Conservation (phyloP, 192 early-diverging fungal genomes). For the Coemansia erecta region DNA sequence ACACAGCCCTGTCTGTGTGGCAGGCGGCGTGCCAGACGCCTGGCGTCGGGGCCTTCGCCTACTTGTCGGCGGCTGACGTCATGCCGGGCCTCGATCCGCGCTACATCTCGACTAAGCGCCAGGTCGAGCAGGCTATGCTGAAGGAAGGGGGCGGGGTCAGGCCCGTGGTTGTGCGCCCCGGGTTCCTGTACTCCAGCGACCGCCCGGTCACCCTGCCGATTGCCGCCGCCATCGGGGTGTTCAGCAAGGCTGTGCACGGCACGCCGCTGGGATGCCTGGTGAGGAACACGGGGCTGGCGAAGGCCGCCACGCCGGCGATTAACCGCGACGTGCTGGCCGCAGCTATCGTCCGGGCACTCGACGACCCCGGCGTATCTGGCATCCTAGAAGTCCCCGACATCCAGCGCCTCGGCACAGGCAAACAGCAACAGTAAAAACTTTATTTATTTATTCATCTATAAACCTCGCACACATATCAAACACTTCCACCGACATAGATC, state of each 20-base stretch:
- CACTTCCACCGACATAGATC: constrained; percentile 37
- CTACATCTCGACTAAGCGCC: constrained; percentile 73
- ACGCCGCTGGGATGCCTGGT: constrained; percentile 38
- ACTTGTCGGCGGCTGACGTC: constrained; percentile 65
- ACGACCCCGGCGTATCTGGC: constrained; percentile 24
- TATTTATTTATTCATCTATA: too few species aligned
- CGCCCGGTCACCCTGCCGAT: constrained; percentile 61
- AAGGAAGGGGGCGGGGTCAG: constrained; percentile 38
- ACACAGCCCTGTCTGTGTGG: constrained; percentile 64
- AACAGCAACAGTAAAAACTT: too few species aligned
- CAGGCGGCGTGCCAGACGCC: constrained; percentile 49
- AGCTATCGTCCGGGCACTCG: constrained; percentile 35
- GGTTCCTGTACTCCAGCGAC: constrained; percentile 61
- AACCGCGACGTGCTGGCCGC: constrained; percentile 43
- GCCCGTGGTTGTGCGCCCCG: constrained; percentile 59
- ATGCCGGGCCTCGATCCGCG: constrained; percentile 61
- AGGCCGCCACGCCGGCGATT: constrained; percentile 40
- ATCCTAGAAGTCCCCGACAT: constrained; percentile 40
- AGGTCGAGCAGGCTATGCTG: constrained; percentile 62
- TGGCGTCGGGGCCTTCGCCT: constrained; percentile 59
- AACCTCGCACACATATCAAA: too few species aligned
- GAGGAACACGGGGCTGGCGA: constrained; percentile 34
- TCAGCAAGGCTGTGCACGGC: constrained; percentile 37
- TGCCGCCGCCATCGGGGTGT: constrained; percentile 54
- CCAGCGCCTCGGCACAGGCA: constrained; percentile 21